Conservation (phyloP, 495 filamentous ascomycete genomes). For the Penicillium crystallinum region DNA sequence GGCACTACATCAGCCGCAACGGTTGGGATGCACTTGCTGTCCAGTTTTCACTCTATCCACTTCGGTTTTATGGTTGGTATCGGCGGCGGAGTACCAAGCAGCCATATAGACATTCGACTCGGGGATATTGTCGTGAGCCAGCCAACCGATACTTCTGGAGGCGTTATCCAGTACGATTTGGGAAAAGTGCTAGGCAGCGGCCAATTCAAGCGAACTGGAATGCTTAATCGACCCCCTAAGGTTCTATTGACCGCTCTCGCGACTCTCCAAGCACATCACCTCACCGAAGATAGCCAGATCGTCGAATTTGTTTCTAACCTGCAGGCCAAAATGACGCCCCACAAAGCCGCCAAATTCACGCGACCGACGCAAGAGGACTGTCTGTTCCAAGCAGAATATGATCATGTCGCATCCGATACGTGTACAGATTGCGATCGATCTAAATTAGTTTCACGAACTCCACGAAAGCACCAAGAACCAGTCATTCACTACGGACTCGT, state of each 20-base stretch:
- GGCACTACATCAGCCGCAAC: background rate
- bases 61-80: slow-evolving; percentile 41
- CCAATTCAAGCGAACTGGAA: background rate
- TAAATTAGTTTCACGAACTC: background rate
- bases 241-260: background rate
- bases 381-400: background rate
- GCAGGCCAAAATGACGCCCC: background rate
- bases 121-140: slow-evolving; percentile 42
- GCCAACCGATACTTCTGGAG: slow-evolving; percentile 16
- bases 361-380: background rate
- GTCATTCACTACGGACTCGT: background rate
- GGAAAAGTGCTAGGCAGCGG: slow-evolving; percentile 21
- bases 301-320: background rate
- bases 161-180: slow-evolving; percentile 40
- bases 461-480: background rate
- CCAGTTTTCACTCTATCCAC: slow-evolving; percentile 15
- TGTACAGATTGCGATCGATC: background rate
- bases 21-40: background rate
- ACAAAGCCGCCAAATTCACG: background rate
- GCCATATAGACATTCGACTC: slow-evolving; percentile 27
- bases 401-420: background rate
- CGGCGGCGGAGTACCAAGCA: slow-evolving; percentile 24
- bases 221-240: background rate
- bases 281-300: background rate
- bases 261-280: background rate